Conservation (phyloP, 2,329 filamentous ascomycete species). For the Cercospora zeina region DNA sequence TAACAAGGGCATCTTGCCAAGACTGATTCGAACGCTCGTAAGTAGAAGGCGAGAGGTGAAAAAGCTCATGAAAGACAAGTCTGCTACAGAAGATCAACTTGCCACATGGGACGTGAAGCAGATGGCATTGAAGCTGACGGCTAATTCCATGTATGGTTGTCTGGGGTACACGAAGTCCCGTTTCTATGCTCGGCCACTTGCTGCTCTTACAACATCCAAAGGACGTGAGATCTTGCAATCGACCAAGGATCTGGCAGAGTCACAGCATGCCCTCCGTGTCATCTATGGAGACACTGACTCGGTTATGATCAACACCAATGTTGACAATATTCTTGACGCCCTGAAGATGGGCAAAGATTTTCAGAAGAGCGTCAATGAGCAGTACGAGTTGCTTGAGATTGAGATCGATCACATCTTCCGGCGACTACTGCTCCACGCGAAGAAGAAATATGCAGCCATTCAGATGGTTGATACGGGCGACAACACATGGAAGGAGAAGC, state of each 20-base stretch:
- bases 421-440: conserved; percentile 87
- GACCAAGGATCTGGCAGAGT: conserved; percentile 94
- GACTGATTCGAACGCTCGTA: conserved; percentile 88
- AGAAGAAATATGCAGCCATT: conserved; percentile 99
- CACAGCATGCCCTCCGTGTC: conserved; percentile 77
- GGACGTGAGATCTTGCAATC: conserved; percentile 95
- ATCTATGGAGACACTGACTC: conserved; percentile 99
- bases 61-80: conserved; percentile 92
- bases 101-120: conserved; percentile 98
- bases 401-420: conserved; percentile 98
- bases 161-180: conserved; percentile 94
- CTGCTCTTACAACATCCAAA: conserved; percentile 94
- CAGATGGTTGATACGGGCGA: conserved; percentile 81
- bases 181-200: conserved; percentile 92
- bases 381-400: conserved; percentile 89
- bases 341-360: conserved; percentile 91
- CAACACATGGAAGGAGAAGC: conserved; percentile 87
- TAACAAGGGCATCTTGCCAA: conserved; percentile 81
- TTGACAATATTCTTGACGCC: conserved; percentile 87
- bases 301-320: conserved; percentile 99
- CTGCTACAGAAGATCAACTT: conserved; percentile 78
- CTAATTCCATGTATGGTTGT: conserved; percentile 99
- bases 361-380: conserved; percentile 91
- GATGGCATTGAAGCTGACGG: conserved; percentile 91
- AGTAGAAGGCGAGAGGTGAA: conserved; percentile 88